Evolutionary conservation across 1,139 yeast species (phyloP), one percentile per base, ranked within the genome.

Genomic region (Pichia sp.): DNA sequence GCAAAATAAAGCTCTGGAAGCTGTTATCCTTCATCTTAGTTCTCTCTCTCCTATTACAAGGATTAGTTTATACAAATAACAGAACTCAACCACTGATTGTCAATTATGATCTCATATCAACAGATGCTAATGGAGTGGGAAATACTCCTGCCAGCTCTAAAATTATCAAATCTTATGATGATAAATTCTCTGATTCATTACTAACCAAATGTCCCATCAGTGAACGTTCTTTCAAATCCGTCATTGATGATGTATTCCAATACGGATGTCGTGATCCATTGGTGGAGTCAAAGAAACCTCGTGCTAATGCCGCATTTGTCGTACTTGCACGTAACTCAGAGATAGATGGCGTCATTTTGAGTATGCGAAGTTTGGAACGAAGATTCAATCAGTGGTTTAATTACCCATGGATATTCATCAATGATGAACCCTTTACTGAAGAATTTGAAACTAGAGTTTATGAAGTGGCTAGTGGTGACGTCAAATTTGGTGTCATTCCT

Each of bases 351-450:
- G 93, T 84, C 2, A 50, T 82, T 3, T 64, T 69, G 35, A 77
- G 91, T 3, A 76, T 87, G 69, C 60, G 66, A 15, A 76, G 87
- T 3, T 57, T 88, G 33, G 96, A 88, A 55, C 66, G 85, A 21
- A 93, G 83, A 51, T 88, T 86, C 61, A 88, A 88, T 55, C 85
- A 86, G 46, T 85, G 94, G 91, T 88, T 69, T 56, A 71, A 80
- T 47, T 88, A 88, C 55, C 96, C 96, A 0, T 88, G 93, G 77
- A 79, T 84, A 2, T 84, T 88, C 48, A 58, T 88, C 27, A 88
- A 87, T 55, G 85, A 88, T 55, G 83, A 74, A 42, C 77, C 76
- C 14, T 87, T 87, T 50, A 66, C 69, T 12, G 71, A 72, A 1
- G 72, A 75, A 22, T 87, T 88, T 56, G 74, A 72, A 48, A 47